Evolutionary conservation across 116 monocot genomes (phyloP), one percentile per base, ranked within the genome.

Genomic region (Papilionanthe hybrid): DNA sequence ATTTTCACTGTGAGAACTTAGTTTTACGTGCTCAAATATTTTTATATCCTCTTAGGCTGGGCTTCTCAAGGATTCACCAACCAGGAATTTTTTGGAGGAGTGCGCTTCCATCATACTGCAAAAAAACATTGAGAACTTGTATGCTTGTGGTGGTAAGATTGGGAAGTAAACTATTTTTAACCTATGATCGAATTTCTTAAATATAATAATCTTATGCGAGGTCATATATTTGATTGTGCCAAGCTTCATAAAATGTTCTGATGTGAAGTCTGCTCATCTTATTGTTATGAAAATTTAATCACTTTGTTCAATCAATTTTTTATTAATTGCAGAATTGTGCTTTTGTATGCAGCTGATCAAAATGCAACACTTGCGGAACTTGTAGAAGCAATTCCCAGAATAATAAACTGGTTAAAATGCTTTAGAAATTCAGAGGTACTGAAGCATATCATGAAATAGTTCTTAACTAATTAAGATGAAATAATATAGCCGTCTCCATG

Each of bases 121-220:
- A 71, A 90, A 89, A 80, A 98, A 94, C 42, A 79, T 90, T 13
- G 94, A 94, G 81, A 91, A 76, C 80, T 79, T 98, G 69, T 98
- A 94, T 81, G 93, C 98, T 42, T 91, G 93, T 86, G 88, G 86
- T 89, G 94, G 98, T 94, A 86, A 22, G 78, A 41, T 28, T 58
- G n/a, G 12, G 19, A 76, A 58, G 28, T 75, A 48, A 49, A 27
- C 25, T 65, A 65, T 65, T 8, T 25, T 23, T 65, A 65, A 9
- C 22, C 5, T 4, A 17, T 69, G 69, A 28, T 12, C 9, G 58
- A 58, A 58, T n/a, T n/a, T 19, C 19, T n/a, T 57, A n/a, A 57
- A 67, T 67, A 7, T 69, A 1, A 32, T 25, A 69, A 30, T 37
- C 32, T 30, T 32, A 69, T 69, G 28, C 43, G 5, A 43, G 5